A percentile compares a stretch with the other conserved stretches of the same genome.
These are phyloP conservation scores for Paralagenidium karlingii DNA, from an alignment of 352 stramenopile genomes.

Conservation along the genomic window DNA sequence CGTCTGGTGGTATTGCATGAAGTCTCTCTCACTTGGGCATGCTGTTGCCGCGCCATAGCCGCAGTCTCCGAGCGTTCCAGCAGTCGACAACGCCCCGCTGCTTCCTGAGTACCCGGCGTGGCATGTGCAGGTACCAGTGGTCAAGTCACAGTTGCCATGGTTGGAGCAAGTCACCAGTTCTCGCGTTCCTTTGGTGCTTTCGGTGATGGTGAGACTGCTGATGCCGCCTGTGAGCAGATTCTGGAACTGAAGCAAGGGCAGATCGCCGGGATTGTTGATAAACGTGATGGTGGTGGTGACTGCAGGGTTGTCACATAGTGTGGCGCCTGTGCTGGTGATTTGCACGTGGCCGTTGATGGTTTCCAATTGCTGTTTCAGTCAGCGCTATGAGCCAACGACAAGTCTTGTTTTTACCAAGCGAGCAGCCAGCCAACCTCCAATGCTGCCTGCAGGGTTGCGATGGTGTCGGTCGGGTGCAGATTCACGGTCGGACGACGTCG, in stretches of 20 bases:
- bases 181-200: constrained; percentile 1
- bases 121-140: constrained; percentile 84
- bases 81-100: constrained; percentile 18
- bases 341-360: constrained; percentile 24
- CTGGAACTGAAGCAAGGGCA: constrained; percentile 34
- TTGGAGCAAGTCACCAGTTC: constrained; percentile 86
- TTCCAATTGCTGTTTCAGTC: constrained; percentile 16
- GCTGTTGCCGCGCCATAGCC: constrained; percentile 12
- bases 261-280: constrained; percentile 44
- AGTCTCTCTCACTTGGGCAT: constrained; percentile 14
- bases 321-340: constrained; percentile 1
- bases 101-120: constrained; percentile 82
- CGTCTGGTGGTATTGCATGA: neutral
- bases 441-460: constrained; percentile 19
- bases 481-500: constrained; percentile 41
- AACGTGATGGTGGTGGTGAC: constrained; percentile 51
- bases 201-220: constrained; percentile 2
- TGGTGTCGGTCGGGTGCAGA: constrained; percentile 19
- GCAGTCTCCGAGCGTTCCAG: constrained; percentile 31
- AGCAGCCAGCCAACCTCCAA: constrained; percentile 22
- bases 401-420: no score
- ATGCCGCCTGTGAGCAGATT: constrained; percentile 19
- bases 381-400: no score
- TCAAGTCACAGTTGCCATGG: constrained; percentile 86
- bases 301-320: constrained; percentile 20